Conservation (phyloP, 306 rosid genomes). For the Fragaria vesca region DNA sequence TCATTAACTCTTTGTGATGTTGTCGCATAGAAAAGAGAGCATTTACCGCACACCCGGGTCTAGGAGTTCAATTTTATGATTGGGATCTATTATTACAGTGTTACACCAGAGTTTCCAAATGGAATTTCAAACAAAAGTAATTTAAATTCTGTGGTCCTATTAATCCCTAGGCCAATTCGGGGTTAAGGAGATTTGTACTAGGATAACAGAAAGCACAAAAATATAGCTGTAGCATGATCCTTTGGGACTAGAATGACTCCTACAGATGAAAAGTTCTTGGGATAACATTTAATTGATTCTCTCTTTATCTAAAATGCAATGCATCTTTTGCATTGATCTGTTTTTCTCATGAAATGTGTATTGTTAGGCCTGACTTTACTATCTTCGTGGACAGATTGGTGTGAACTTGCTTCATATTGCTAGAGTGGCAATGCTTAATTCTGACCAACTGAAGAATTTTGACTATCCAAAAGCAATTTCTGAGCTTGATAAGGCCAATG, state of each 20-base stretch:
- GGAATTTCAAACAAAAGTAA: not conserved
- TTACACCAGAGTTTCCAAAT: not conserved
- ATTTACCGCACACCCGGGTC: too few species aligned
- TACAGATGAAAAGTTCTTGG: not conserved
- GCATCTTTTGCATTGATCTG: not conserved
- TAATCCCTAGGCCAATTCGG: not conserved
- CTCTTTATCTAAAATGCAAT: not conserved
- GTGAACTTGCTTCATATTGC: slow-evolving; percentile 80
- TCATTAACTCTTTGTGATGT: too few species aligned
- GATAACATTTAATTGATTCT: not conserved
- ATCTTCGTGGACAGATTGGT: slow-evolving; percentile 52
- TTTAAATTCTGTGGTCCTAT: not conserved
- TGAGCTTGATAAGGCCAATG: slow-evolving; percentile 62
- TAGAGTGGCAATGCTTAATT: slow-evolving; percentile 54
- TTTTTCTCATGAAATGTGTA: too few species aligned
- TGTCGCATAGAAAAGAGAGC: too few species aligned
- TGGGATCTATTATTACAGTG: not conserved
- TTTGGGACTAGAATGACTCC: not conserved
- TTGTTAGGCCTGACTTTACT: slow-evolving; percentile 2
- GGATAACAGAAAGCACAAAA: not conserved
- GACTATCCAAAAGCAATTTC: slow-evolving; percentile 47
- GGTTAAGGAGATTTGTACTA: not conserved
- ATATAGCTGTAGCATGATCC: not conserved
- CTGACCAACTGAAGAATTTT: slow-evolving; percentile 33
- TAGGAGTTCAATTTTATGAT: not conserved